Evolutionary conservation across 768 basidiomycete species (phyloP).

Genomic region (Lactarius vividus): DNA sequence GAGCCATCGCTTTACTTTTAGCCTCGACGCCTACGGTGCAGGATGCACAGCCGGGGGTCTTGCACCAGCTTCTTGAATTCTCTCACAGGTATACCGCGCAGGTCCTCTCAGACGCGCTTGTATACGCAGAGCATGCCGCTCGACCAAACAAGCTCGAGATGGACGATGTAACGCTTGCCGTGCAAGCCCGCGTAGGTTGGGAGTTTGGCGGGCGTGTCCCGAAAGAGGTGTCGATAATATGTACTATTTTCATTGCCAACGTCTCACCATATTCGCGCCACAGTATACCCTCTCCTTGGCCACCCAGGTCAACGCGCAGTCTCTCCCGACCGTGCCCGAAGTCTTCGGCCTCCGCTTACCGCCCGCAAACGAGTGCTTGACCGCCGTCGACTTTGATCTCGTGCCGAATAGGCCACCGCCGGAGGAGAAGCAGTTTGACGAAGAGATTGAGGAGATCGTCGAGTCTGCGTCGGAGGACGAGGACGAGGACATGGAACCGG

Average conservation of each 20-base stretch:
- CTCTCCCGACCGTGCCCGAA: conserved; percentile 82
- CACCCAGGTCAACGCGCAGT: conserved; percentile 75
- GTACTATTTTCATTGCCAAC: not conserved
- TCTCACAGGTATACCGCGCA: conserved; percentile 81
- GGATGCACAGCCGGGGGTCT: conserved; percentile 81
- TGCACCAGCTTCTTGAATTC: conserved; percentile 86
- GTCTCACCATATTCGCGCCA: not conserved
- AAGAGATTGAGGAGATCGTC: conserved; percentile 79
- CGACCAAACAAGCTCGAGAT: conserved; percentile 74
- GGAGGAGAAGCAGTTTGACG: conserved; percentile 69
- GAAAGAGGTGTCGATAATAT: conserved; percentile 60
- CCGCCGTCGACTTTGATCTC: conserved; percentile 81
- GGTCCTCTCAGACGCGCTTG: conserved; percentile 78
- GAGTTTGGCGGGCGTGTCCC: conserved; percentile 87
- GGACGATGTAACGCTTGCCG: conserved; percentile 78
- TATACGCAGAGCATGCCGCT: conserved; percentile 86
- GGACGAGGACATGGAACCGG: conserved; percentile 67
- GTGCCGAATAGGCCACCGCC: conserved; percentile 84
- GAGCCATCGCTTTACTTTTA: conserved; percentile 78
- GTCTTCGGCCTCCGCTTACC: conserved; percentile 87
- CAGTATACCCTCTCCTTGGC: conserved; percentile 80
- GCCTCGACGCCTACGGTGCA: conserved; percentile 82
- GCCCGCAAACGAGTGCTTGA: conserved; percentile 61
- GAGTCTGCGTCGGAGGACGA: conserved; percentile 68
- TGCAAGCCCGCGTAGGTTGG: conserved; percentile 90